Conservation (phyloP, 805 yeast genomes). For the Metschnikowia amazonensis region DNA sequence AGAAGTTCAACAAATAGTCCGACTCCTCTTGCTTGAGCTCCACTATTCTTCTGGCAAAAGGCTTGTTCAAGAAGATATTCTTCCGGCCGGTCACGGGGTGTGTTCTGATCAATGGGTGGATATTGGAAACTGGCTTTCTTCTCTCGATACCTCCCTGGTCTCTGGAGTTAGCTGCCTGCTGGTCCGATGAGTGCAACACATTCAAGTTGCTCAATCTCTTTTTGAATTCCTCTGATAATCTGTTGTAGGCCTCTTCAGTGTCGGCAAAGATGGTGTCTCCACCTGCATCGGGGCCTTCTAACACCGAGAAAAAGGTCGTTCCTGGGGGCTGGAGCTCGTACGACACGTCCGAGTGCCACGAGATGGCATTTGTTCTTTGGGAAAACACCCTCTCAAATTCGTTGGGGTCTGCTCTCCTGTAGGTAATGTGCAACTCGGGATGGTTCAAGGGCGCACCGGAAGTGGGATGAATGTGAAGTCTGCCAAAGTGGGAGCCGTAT, state of each 20-base stretch:
- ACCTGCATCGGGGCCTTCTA: slow-evolving; percentile 58
- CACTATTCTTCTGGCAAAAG: slow-evolving; percentile 62
- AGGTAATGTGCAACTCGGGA: slow-evolving; percentile 21
- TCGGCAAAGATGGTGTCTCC: slow-evolving; percentile 83
- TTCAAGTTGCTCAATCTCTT: slow-evolving; percentile 56
- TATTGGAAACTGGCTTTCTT: slow-evolving; percentile 57
- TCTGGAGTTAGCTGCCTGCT: slow-evolving; percentile 60
- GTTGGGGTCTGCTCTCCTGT: slow-evolving; percentile 18
- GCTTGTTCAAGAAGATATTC: slow-evolving; percentile 52
- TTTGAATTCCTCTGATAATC: slow-evolving; percentile 64
- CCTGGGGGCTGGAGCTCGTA: slow-evolving; percentile 75
- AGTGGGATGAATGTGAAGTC: slow-evolving; percentile 69
- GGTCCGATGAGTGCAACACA: slow-evolving; percentile 66
- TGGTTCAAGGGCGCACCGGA: slow-evolving; percentile 58
- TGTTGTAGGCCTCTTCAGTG: slow-evolving; percentile 62
- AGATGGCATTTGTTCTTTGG: slow-evolving; percentile 34
- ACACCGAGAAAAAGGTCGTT: slow-evolving; percentile 59
- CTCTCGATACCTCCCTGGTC: slow-evolving; percentile 59
- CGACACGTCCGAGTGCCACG: slow-evolving; percentile 74
- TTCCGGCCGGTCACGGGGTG: slow-evolving; percentile 71
- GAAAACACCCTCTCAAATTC: slow-evolving; percentile 19
- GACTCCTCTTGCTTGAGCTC: slow-evolving; percentile 74
- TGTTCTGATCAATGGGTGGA: slow-evolving; percentile 67
- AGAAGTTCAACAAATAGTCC: slow-evolving; percentile 53
- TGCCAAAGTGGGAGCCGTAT: slow-evolving; percentile 64